Base-by-base conservation (phyloP, 148 eudicot genomes). In the Arctostaphylos glauca region DNA sequence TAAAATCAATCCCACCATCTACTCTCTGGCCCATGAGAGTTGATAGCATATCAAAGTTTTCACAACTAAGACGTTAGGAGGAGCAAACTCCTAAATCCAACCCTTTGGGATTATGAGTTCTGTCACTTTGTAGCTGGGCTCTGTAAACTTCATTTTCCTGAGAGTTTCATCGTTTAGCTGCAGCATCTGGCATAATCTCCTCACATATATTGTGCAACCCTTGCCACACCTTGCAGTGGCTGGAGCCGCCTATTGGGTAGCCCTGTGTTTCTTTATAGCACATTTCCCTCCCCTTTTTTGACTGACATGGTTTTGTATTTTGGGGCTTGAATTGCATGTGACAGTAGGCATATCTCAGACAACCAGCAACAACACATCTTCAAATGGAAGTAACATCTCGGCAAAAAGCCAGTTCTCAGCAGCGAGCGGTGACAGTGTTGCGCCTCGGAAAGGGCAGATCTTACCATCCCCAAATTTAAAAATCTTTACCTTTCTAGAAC, bases 321-420 rank as follows among this genome's bases (percentile, higher is more conserved):
- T 62, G 38, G 67, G 67, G 67, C 67, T 62, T 62, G 9, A 62
- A 62, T 62, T 62, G 31, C 31, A 62, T 62, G 67, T 7, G 67
- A 62, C 31, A 62, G 67, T 7, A 62, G 67, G 67, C 67, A 21
- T 62, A 62, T 62, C 67, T 21, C 67, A 62, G 31, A 62, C 67
- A 62, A 62, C 67, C 67, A 62, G 67, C 67, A 62, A 62, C 67
- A 62, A 62, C 13, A 62, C 67, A 62, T 62, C 67, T 62, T 83
- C 87, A 23, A 83, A 84, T 76, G 85, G 78, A 83, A 90, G 90
- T 84, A 84, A 84, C 58, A 78, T 81, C 59, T 93, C 93, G 3
- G 85, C 87, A 16, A 87, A 76, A 80, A 94, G 96, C 84, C 89
- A 62, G 50, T 94, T 90, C 78, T 89, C 92, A 16, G 88, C 77